Evolutionary conservation across 768 basidiomycete species (phyloP).

Genomic region (Leccinum barrowsii): DNA sequence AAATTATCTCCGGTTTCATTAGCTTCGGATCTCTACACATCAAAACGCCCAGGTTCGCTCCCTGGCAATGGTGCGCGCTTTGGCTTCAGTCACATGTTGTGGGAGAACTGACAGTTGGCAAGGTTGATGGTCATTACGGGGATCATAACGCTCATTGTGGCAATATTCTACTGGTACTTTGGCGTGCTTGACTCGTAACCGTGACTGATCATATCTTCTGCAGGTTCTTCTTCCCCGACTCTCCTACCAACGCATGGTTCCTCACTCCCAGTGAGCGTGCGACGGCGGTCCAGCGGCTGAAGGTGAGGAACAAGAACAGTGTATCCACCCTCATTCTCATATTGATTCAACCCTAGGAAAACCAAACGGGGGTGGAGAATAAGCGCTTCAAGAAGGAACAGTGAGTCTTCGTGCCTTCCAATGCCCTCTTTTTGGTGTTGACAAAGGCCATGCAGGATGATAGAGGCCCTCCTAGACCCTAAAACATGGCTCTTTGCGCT

Average conservation of each 20-base stretch:
- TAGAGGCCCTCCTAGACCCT: slow-evolving; percentile 62
- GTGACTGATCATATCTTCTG: not conserved
- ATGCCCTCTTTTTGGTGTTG: not conserved
- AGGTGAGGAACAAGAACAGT: slow-evolving; percentile 36
- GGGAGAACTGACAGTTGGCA: not conserved
- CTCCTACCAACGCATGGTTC: slow-evolving; percentile 74
- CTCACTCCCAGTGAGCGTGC: slow-evolving; percentile 60
- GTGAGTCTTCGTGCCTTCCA: slow-evolving; percentile 39
- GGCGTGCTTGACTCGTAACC: not conserved
- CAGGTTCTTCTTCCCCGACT: slow-evolving; percentile 72
- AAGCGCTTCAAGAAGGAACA: slow-evolving; percentile 79
- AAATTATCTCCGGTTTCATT: slow-evolving; percentile 70
- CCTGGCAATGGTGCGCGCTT: slow-evolving; percentile 65
- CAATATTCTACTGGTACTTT: slow-evolving; percentile 52
- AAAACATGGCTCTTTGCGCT: slow-evolving; percentile 79
- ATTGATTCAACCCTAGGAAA: slow-evolving; percentile 39
- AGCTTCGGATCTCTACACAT: slow-evolving; percentile 68
- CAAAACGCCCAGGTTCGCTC: slow-evolving; percentile 51
- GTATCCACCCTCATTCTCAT: not conserved
- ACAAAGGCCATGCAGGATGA: slow-evolving; percentile 44
- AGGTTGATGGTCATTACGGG: slow-evolving; percentile 76
- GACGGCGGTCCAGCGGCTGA: slow-evolving; percentile 62
- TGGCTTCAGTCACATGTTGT: not conserved
- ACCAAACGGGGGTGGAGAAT: slow-evolving; percentile 81
- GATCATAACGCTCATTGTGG: slow-evolving; percentile 49